phyloP scores from a whole-genome alignment of 2,329 filamentous ascomycete species.

The Rhytidhysteron rufulum region DNA sequence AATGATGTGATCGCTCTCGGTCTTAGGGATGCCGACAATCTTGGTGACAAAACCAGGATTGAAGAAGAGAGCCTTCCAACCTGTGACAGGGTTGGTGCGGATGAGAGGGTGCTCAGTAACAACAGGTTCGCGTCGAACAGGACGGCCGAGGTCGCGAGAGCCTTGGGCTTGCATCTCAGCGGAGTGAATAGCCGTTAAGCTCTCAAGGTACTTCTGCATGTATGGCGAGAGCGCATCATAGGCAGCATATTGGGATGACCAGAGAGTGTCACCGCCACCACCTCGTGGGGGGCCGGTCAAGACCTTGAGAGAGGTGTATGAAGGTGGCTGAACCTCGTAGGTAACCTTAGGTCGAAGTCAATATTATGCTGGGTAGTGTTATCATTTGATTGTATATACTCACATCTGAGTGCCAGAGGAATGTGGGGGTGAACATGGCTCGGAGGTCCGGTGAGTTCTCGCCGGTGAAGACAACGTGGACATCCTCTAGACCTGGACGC shows the following conservation, averaged over 20 bases:
- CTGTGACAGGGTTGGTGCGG: slow-evolving; percentile 58
- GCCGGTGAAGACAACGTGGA: slow-evolving; percentile 54
- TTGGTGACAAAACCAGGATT: slow-evolving; percentile 57
- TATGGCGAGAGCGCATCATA: slow-evolving; percentile 54
- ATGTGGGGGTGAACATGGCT: slow-evolving; percentile 52
- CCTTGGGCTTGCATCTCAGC: slow-evolving; percentile 53
- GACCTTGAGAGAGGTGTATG: slow-evolving; percentile 55
- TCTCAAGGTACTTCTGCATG: slow-evolving; percentile 58
- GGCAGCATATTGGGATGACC: slow-evolving; percentile 56
- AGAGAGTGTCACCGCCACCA: slow-evolving; percentile 55
- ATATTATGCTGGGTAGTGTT: too few species aligned
- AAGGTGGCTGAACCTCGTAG: slow-evolving; percentile 56
- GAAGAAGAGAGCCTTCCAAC: slow-evolving; percentile 59
- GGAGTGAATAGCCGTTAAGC: slow-evolving; percentile 54
- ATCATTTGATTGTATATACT: too few species aligned
- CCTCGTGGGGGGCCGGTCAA: slow-evolving; percentile 52
- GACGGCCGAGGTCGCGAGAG: slow-evolving; percentile 47
- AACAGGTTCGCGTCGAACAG: slow-evolving; percentile 51
- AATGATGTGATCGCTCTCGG: slow-evolving; percentile 52
- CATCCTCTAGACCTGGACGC: slow-evolving; percentile 50
- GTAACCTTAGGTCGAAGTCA: too few species aligned
- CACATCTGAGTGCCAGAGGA: slow-evolving; percentile 55
- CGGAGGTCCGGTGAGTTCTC: slow-evolving; percentile 52
- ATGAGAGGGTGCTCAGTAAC: slow-evolving; percentile 55
- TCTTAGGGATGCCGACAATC: slow-evolving; percentile 57